Evolutionary conservation across 2,329 filamentous ascomycete genomes (phyloP).

Genomic region (Colletotrichum sp.): DNA sequence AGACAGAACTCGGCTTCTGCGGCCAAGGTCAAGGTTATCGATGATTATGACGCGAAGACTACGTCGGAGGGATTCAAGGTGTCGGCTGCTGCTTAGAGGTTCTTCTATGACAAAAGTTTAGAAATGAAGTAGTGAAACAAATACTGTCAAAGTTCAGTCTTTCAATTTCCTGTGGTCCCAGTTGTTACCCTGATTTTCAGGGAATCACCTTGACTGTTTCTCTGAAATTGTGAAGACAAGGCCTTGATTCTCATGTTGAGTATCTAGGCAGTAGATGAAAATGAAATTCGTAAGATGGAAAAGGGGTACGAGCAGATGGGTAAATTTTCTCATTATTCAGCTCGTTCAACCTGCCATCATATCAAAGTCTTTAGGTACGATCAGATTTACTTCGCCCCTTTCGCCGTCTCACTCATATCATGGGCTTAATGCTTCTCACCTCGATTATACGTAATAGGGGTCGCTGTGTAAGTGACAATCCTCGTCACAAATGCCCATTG

Average conservation of each 20-base stretch:
- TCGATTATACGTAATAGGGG: neutral
- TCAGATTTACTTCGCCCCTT: neutral
- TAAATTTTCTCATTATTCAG: neutral
- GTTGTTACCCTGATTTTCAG: neutral
- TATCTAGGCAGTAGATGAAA: neutral
- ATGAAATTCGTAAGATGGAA: neutral
- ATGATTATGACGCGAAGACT: constrained; percentile 16
- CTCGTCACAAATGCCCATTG: neutral
- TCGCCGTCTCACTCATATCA: neutral
- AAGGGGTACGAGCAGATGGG: neutral
- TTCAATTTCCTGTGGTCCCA: neutral
- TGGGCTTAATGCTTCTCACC: neutral
- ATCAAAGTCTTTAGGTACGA: rapidly evolving
- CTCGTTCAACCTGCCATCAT: neutral
- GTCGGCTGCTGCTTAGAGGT: neutral
- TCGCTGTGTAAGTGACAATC: neutral
- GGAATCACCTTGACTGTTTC: neutral
- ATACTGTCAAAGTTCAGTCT: neutral
- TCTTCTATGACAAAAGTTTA: neutral
- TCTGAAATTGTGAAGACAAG: neutral
- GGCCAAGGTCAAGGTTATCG: constrained; percentile 41
- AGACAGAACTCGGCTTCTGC: constrained; percentile 44
- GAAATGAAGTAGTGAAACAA: neutral
- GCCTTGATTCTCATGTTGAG: neutral
- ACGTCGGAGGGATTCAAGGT: neutral